Conservation (phyloP, 129 eudicot species). For the Scalesia atractyloides region DNA sequence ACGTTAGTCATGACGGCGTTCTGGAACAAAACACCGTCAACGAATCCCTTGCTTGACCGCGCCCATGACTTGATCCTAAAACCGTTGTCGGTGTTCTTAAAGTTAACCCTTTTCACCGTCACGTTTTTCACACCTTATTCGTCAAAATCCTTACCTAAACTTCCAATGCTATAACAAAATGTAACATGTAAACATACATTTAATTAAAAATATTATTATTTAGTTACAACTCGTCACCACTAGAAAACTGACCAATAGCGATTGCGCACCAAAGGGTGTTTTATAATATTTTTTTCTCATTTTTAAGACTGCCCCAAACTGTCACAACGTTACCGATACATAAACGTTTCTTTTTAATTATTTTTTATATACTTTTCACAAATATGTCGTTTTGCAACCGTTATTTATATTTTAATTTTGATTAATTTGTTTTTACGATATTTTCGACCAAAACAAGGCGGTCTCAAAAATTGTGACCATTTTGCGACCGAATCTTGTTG, state of each 20-base stretch:
- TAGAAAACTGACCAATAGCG: background rate
- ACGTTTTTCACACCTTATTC: constrained; percentile 68
- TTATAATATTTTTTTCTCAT: too few relatives aligned
- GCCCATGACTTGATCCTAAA: constrained; percentile 68
- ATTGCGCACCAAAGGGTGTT: too few relatives aligned
- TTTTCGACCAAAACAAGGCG: too few relatives aligned
- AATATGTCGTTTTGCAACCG: too few relatives aligned
- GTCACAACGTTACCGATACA: too few relatives aligned
- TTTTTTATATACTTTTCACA: too few relatives aligned
- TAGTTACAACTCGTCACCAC: background rate
- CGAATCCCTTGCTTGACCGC: constrained; percentile 56
- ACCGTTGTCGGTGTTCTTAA: constrained; percentile 54
- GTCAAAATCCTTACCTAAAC: constrained; percentile 48
- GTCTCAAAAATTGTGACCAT: too few relatives aligned
- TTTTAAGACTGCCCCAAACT: too few relatives aligned
- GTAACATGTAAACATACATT: background rate
- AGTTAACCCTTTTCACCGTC: constrained; percentile 50
- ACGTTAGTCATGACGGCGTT: constrained; percentile 49
- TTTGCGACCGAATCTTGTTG: too few relatives aligned
- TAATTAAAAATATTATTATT: background rate
- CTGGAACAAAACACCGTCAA: constrained; percentile 43
- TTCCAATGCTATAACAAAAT: constrained; percentile 53
- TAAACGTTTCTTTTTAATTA: too few relatives aligned
- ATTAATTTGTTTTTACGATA: too few relatives aligned
- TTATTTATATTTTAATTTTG: too few relatives aligned